Percentiles rank a stretch among this genome's conserved stretches.
Evolutionary conservation across 345 rosid species (phyloP).

Genomic region (Salix udensis): DNA sequence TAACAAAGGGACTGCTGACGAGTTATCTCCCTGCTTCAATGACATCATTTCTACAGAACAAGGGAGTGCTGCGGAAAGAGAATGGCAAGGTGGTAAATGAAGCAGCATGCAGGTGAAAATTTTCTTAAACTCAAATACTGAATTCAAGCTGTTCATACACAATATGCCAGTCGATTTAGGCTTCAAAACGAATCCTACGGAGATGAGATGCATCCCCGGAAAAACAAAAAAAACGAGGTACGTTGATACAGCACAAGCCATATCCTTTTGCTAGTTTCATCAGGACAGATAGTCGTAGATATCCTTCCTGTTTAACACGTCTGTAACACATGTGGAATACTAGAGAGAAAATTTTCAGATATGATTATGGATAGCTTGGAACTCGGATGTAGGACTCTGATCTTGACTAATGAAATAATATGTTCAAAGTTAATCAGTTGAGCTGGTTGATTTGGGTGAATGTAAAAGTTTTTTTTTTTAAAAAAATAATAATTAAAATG

Average conservation of each 20-base stretch:
- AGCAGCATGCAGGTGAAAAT: neutral
- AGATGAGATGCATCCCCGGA: neutral
- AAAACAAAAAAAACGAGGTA: neutral
- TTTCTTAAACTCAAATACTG: neutral
- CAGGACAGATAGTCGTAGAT: neutral
- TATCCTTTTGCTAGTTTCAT: neutral
- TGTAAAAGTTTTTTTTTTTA: too few species aligned
- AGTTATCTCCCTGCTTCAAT: conserved; percentile 32
- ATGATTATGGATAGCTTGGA: neutral
- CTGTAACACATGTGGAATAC: neutral
- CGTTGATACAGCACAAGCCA: neutral
- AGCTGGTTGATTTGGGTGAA: too few species aligned
- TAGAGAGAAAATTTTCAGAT: neutral
- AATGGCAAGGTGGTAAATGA: neutral
- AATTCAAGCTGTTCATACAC: neutral
- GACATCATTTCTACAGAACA: conserved; percentile 16
- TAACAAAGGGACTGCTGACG: conserved; percentile 25
- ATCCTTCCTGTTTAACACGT: neutral
- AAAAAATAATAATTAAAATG: too few species aligned
- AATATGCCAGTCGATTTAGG: neutral
- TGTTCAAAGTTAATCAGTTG: too few species aligned
- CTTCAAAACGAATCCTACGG: neutral
- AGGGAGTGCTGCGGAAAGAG: conserved; percentile 8
- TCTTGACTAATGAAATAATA: too few species aligned
- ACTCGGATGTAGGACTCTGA: too few species aligned